Evolutionary conservation across 768 basidiomycete species (phyloP), one percentile per base, ranked within the genome.

Genomic region (Tulasnella sp.): DNA sequence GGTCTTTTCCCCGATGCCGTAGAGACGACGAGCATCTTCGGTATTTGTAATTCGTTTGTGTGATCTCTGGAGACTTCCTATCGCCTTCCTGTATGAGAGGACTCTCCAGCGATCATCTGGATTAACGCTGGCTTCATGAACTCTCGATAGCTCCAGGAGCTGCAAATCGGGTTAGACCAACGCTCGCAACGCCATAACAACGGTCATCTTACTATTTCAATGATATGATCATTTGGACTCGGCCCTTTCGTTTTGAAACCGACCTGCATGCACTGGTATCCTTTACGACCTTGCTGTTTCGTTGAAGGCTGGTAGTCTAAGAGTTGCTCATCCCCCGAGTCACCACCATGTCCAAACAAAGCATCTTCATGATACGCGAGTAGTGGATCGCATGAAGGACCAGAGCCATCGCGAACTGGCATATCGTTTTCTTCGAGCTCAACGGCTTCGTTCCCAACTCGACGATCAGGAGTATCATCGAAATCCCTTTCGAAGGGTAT

Each of bases 1-100:
- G n/a, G 94, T 95, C 85, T 92, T 95, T 42, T 90, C 87, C 0
- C 93, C 94, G 24, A 95, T 88, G 3, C 92, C 91, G 6, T 83
- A 84, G 68, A 96, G 88, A 7, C n/a, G 84, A 6, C 86, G 85
- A 8, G 94, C 94, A 83, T 95, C 90, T 24, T 87, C 87, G 58
- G 86, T 86, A 0, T 89, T 88, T 72, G 84, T 86, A 82, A 95
- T 92, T 8, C 90, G 89, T 77, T 85, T 88, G 0, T 89, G 90
- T 82, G 91, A 86, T 58, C 86, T 87, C 40, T 88, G 87, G n/a
- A 95, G 80, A 0, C 89, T 88, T 0, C 89, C 87, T 40, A 94
- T 90, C 72, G 89, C 93, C 88, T 92, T 94, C 62, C 84, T 87
- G 82, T 93, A 93, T 56, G 88, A 88, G 79, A 87, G 88, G 0